phyloP scores from a whole-genome alignment of 768 basidiomycete species.

The Cystobasidiopsis lactophilus region DNA sequence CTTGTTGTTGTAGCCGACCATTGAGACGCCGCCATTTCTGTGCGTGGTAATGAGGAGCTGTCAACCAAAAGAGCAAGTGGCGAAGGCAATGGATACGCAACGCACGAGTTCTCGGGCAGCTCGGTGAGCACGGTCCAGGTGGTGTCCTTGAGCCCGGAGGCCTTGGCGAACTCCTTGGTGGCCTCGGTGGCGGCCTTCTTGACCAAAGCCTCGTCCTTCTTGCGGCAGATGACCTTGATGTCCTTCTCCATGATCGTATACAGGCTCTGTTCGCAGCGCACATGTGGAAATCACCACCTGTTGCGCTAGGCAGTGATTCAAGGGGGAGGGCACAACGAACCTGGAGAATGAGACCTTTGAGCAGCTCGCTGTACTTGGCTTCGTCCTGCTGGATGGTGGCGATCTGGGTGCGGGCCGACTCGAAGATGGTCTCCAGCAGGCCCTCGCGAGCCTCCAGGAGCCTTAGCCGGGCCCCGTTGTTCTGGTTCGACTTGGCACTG shows the following conservation, averaged over 20 bases:
- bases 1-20: slow-evolving; percentile 45
- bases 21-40: slow-evolving; percentile 68
- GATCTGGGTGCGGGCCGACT: slow-evolving; percentile 42
- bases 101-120: slow-evolving; percentile 47
- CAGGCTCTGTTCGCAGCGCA: slow-evolving; percentile 32
- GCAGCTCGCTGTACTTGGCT: slow-evolving; percentile 52
- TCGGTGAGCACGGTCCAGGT: slow-evolving; percentile 32
- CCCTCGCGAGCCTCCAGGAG: slow-evolving; percentile 81
- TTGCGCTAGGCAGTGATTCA: neutral
- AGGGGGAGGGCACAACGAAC: slow-evolving; percentile 19
- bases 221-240: slow-evolving; percentile 44
- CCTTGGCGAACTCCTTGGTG: slow-evolving; percentile 42
- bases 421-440: slow-evolving; percentile 70
- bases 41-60: too few species aligned
- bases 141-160: slow-evolving; percentile 44
- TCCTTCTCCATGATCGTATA: slow-evolving; percentile 57
- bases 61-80: neutral
- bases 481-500: slow-evolving; percentile 83
- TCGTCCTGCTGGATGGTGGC: slow-evolving; percentile 41
- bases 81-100: slow-evolving; percentile 8
- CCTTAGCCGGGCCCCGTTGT: slow-evolving; percentile 82
- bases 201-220: slow-evolving; percentile 41
- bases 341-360: slow-evolving; percentile 67
- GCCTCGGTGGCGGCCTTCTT: slow-evolving; percentile 46
- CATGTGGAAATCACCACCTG: neutral